Conservation (phyloP, 1,284 basidiomycete genomes). For the Melampsora americana region DNA sequence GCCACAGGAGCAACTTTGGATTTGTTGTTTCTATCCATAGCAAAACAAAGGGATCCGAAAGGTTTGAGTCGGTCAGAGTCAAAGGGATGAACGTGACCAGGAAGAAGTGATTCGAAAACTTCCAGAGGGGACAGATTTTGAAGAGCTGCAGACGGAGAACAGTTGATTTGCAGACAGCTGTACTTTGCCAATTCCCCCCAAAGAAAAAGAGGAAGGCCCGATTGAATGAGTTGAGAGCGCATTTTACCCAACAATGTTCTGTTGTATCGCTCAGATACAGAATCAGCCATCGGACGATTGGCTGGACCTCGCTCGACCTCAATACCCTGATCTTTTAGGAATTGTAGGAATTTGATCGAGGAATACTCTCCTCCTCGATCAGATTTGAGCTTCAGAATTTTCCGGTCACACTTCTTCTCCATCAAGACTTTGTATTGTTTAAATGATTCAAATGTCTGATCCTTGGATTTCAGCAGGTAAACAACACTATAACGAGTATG, state of each 20-base stretch:
- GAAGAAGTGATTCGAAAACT: no score
- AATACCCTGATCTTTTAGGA: background rate
- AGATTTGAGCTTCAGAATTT: background rate
- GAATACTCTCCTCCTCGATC: constrained; percentile 15
- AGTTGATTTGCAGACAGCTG: background rate
- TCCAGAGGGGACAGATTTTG: no score
- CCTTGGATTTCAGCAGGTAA: background rate
- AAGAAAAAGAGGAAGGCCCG: background rate
- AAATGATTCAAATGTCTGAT: no score
- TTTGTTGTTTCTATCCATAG: no score
- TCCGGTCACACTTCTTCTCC: no score
- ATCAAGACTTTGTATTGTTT: no score
- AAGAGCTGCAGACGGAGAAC: background rate
- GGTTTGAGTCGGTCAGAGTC: no score
- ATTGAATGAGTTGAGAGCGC: background rate
- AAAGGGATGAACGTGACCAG: no score
- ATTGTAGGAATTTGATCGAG: background rate
- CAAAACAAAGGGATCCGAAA: no score
- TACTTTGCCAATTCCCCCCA: background rate
- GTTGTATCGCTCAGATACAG: background rate
- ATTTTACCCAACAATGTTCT: background rate
- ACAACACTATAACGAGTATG: background rate
- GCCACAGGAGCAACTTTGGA: no score
- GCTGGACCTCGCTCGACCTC: background rate
- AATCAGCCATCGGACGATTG: background rate